phyloP scores from a whole-genome alignment of 2,329 filamentous ascomycete species.

The Sclerotinia borealis region DNA sequence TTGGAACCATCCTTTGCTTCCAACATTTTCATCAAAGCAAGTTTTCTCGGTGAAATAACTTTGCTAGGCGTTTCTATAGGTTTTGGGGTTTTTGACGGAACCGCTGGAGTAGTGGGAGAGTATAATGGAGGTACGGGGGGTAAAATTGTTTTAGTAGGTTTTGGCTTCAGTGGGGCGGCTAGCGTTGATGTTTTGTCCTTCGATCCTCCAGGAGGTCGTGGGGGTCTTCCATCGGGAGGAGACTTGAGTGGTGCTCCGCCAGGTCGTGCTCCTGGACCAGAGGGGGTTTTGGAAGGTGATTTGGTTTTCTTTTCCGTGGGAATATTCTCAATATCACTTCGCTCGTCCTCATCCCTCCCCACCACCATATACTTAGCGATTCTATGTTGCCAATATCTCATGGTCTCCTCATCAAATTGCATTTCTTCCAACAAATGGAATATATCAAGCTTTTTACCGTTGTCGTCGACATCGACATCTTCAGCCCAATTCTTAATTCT shows the following conservation, averaged over 20 bases:
- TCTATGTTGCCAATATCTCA: neutral
- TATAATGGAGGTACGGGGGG: neutral
- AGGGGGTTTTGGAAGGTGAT: neutral
- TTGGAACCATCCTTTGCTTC: neutral
- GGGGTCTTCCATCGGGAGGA: neutral
- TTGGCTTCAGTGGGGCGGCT: neutral
- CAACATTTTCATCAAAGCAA: neutral
- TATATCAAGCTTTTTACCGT: neutral
- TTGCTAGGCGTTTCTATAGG: neutral
- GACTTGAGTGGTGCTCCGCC: neutral
- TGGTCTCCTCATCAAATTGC: neutral
- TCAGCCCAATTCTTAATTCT: conserved; percentile 13
- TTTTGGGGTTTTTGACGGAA: neutral
- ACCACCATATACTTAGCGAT: neutral
- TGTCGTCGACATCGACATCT: neutral
- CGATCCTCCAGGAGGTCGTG: neutral
- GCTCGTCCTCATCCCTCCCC: neutral
- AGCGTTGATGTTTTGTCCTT: neutral
- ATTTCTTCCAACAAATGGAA: neutral
- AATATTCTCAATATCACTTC: conserved; percentile 1
- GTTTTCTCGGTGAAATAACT: no score
- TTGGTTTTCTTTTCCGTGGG: neutral
- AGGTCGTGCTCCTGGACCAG: no score
- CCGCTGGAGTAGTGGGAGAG: neutral
- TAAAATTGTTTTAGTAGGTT: neutral